These are phyloP conservation scores for Chaetomiaceae sp. DNA, from an alignment of 2,329 filamentous ascomycete species.

Conservation along the genomic window DNA sequence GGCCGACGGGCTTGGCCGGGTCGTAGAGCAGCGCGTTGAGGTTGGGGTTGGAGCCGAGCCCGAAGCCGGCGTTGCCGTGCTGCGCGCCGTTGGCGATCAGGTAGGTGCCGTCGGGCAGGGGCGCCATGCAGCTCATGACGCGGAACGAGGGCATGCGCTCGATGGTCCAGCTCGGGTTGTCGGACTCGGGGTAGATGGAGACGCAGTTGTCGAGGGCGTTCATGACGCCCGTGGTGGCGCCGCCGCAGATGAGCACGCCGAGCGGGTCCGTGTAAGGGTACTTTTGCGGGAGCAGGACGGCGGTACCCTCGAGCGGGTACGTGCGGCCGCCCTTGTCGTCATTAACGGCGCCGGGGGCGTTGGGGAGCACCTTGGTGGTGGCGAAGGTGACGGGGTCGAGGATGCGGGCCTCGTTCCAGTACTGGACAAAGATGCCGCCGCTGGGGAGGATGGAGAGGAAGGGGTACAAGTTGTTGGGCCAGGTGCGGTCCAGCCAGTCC, in stretches of 20 bases:
- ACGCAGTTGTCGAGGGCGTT: constrained; percentile 57
- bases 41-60: constrained; percentile 43
- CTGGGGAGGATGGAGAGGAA: constrained; percentile 50
- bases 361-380: constrained; percentile 47
- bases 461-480: constrained; percentile 58
- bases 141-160: constrained; percentile 56
- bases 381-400: constrained; percentile 48
- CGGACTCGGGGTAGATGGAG: constrained; percentile 47
- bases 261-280: constrained; percentile 48
- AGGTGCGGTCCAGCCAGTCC: constrained; percentile 50
- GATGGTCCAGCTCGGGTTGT: constrained; percentile 47
- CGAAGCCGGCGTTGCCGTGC: constrained; percentile 51
- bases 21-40: constrained; percentile 52
- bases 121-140: constrained; percentile 50
- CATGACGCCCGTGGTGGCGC: constrained; percentile 44
- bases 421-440: constrained; percentile 52
- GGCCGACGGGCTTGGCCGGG: constrained; percentile 43
- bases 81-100: constrained; percentile 51
- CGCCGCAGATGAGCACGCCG: constrained; percentile 52
- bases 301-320: constrained; percentile 53
- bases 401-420: constrained; percentile 56
- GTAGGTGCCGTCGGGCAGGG: constrained; percentile 53
- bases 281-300: constrained; percentile 50
- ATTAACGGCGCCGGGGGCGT: constrained; percentile 52
- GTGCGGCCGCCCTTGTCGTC: constrained; percentile 49